These are phyloP conservation scores for Ceratocystis huliohia DNA, from an alignment of 2,329 filamentous ascomycete genomes.

Conservation along the genomic window DNA sequence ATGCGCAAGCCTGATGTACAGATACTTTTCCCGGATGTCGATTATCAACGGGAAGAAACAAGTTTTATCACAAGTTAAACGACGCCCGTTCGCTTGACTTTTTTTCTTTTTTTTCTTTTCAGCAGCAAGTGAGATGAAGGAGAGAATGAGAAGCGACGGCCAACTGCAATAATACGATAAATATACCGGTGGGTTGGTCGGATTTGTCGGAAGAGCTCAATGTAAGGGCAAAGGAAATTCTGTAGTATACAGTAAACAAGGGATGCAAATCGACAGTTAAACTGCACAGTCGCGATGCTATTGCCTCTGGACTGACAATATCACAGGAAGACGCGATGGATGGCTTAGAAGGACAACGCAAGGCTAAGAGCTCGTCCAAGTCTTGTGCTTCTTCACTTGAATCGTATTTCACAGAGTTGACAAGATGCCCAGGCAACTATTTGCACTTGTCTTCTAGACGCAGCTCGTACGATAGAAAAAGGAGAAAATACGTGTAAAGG, in stretches of 20 bases:
- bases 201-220: neutral
- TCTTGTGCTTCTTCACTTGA: conserved; percentile 6
- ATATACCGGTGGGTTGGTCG: neutral
- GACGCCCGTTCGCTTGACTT: neutral
- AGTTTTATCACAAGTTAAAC: conserved; percentile 3
- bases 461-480: conserved; percentile 9
- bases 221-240: neutral
- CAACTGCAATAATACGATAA: neutral
- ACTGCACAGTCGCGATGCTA: conserved; percentile 3
- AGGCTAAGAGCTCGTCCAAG: conserved; percentile 3
- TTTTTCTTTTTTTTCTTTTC: neutral
- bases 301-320: neutral
- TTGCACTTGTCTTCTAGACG: conserved; percentile 9
- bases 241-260: neutral
- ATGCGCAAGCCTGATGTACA: neutral
- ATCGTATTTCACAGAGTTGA: conserved; percentile 12
- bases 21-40: neutral
- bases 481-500: conserved; percentile 10
- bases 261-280: neutral
- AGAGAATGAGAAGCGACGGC: neutral
- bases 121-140: neutral
- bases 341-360: conserved; percentile 1
- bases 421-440: conserved; percentile 9
- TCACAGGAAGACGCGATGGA: conserved; percentile 1
- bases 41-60: neutral